phyloP scores from a whole-genome alignment of 768 basidiomycete genomes.

The Albatrellus ellisii region DNA sequence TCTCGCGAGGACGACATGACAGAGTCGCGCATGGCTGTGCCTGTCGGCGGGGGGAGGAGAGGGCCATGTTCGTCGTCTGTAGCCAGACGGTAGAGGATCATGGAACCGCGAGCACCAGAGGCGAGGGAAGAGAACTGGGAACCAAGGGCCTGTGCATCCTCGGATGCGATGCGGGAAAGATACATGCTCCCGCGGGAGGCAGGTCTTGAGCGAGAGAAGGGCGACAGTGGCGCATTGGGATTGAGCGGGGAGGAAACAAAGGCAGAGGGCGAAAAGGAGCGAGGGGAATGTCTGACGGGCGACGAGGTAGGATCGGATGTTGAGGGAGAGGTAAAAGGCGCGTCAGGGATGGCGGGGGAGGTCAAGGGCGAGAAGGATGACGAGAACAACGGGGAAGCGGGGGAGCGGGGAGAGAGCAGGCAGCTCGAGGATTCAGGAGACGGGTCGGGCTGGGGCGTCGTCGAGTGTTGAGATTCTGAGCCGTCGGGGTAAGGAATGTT shows the following conservation, averaged over 20 bases:
- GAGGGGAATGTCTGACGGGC: constrained; percentile 14
- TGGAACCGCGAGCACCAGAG: constrained; percentile 30
- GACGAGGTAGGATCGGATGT: constrained; percentile 1
- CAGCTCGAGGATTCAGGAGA: constrained; percentile 2
- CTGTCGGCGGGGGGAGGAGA: constrained; percentile 22
- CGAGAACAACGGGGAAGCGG: not conserved
- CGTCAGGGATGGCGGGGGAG: constrained; percentile 1
- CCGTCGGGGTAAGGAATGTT: not conserved
- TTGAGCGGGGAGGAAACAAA: constrained; percentile 44
- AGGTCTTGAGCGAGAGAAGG: constrained; percentile 24
- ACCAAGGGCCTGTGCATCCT: constrained; percentile 30
- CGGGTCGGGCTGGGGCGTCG: constrained; percentile 3
- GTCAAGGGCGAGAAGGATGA: constrained; percentile 1
- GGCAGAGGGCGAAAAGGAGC: constrained; percentile 17
- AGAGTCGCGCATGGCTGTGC: constrained; percentile 24
- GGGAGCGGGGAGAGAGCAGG: constrained; percentile 1
- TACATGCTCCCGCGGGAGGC: constrained; percentile 23
- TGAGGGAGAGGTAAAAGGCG: not conserved
- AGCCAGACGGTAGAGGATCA: constrained; percentile 56
- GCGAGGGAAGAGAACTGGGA: constrained; percentile 17
- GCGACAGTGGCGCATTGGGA: constrained; percentile 20
- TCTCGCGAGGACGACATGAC: constrained; percentile 41
- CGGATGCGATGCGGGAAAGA: constrained; percentile 31
- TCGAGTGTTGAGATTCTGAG: not conserved
- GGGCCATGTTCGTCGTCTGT: constrained; percentile 20